These are phyloP conservation scores for Neurospora sp. DNA, from an alignment of 495 filamentous ascomycete genomes.

Conservation along the genomic window DNA sequence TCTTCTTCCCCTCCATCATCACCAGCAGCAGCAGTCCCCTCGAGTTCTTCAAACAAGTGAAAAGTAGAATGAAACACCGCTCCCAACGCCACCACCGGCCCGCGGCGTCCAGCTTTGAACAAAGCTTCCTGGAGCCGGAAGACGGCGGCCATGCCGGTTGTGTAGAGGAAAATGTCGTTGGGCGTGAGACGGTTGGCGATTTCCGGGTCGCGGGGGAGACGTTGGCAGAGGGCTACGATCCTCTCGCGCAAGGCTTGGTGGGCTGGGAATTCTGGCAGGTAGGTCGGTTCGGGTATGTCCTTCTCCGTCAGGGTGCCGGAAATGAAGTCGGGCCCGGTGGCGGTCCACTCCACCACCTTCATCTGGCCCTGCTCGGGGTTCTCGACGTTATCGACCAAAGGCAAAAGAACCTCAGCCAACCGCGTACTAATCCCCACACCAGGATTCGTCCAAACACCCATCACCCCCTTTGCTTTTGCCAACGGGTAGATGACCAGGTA, in stretches of 20 bases:
- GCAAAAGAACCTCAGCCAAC: constrained; percentile 27
- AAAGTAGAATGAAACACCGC: constrained; percentile 28
- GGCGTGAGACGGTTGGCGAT: constrained; percentile 1
- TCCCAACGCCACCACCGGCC: constrained; percentile 23
- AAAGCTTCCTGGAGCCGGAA: constrained; percentile 12
- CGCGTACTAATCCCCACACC: constrained; percentile 31
- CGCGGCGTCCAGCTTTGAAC: constrained; percentile 4
- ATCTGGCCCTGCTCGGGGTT: constrained; percentile 1
- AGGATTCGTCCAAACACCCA: constrained; percentile 30
- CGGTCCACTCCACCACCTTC: constrained; percentile 11
- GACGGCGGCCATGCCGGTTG: constrained; percentile 40
- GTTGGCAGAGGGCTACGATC: constrained; percentile 24
- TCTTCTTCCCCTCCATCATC: not conserved
- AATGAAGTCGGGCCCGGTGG: not conserved
- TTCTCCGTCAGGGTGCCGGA: not conserved
- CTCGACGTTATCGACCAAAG: not conserved
- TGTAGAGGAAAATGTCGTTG: constrained; percentile 34
- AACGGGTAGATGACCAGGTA: constrained; percentile 28
- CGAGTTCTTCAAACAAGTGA: constrained; percentile 21
- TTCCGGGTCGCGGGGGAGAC: constrained; percentile 13
- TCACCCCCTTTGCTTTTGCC: constrained; percentile 12
- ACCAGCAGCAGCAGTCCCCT: not conserved
- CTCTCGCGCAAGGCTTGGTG: constrained; percentile 22
- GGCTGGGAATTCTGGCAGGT: constrained; percentile 14
- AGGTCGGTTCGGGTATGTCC: constrained; percentile 7